Conservation (phyloP, 805 yeast genomes). For the Saccharomycopsis vini region DNA sequence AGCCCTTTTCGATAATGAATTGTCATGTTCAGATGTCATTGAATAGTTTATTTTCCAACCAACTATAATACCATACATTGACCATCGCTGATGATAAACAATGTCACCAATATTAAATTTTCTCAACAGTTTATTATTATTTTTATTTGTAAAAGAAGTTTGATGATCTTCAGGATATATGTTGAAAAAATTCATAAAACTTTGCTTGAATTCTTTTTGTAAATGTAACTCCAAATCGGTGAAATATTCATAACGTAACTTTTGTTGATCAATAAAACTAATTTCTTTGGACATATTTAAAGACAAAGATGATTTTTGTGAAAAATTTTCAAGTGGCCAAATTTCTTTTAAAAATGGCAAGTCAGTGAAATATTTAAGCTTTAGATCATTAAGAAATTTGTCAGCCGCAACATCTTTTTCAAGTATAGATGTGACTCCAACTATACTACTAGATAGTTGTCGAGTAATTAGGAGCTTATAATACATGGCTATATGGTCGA, state of each 20-base stretch:
- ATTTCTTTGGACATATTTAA: no score
- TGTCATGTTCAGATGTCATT: background rate
- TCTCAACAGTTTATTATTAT: no score
- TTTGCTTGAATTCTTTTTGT: background rate
- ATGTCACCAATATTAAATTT: background rate
- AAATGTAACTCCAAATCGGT: background rate
- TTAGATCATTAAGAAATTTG: background rate
- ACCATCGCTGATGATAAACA: slow-evolving; percentile 4
- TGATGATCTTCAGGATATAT: background rate
- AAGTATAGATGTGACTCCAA: background rate
- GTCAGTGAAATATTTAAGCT: background rate
- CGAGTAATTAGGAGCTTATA: background rate
- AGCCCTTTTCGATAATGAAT: background rate
- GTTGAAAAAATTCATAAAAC: background rate
- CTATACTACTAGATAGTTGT: background rate
- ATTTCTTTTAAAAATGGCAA: background rate
- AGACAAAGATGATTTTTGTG: background rate
- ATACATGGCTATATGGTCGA: background rate
- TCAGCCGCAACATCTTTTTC: background rate
- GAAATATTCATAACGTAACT: no score
- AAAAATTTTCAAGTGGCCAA: background rate
- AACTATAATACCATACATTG: slow-evolving; percentile 1
- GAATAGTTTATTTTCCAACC: slow-evolving; percentile 2
- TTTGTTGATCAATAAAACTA: no score
- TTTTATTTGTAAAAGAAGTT: background rate